Evolutionary conservation across 129 eudicot genomes (phyloP), one percentile per base, ranked within the genome.

Genomic region (Chrysanthemum seticuspe): DNA sequence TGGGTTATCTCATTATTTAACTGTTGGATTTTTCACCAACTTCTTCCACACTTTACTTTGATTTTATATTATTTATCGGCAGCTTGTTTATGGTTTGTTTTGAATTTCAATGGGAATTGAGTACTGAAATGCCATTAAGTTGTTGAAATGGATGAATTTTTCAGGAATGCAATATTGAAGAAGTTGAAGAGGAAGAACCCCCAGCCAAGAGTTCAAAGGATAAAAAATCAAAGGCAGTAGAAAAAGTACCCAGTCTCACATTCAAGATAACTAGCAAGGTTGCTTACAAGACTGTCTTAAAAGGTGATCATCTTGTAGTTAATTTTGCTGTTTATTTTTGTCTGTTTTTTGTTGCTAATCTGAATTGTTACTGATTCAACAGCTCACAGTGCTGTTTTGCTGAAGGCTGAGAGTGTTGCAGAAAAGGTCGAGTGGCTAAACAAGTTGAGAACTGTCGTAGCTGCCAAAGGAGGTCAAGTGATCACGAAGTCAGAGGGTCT

Each of bases 381-480:
- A 95, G 99, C 99, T 64, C 97, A 95, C 72, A 91, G 96, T 65
- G 97, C 97, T 65, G 97, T 95, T 73, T 61, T 95, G 31, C 79
- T 95, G 59, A 95, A 95, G 80, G 99, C 99, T 18, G 99, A 95
- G 84, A 95, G 89, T 66, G 51, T 67, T 85, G 88, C 89, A 10
- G 99, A 88, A 49, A 95, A 90, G 82, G 80, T 72, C 12, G 99
- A 86, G 71, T 95, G 99, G 99, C 58, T 95, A 57, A 86, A 85
- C 73, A 95, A 88, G 74, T 85, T 95, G 74, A 83, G 77, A 78
- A 75, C 70, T 67, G 84, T 95, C 14, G 83, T 83, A 49, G 85
- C 85, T 65, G 67, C 88, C 60, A 95, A 88, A 85, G 97, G 96
- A 34, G 94, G 96, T 72, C 96, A 86, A 83, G 91, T 88, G 71